phyloP scores from a whole-genome alignment of 2,329 filamentous ascomycete genomes.

The Colletotrichum filicis region DNA sequence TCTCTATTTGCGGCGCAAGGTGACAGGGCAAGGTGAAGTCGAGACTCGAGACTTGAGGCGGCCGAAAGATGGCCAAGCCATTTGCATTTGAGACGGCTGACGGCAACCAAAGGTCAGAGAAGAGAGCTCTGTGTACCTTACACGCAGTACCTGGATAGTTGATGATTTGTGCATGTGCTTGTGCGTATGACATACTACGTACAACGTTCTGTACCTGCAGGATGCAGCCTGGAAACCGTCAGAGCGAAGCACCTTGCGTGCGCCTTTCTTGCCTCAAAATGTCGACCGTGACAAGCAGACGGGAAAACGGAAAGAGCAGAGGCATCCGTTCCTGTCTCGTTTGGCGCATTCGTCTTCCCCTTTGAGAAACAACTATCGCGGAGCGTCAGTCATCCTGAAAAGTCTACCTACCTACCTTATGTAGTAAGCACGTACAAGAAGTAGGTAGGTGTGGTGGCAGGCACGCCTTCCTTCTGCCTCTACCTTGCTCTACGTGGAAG shows the following conservation, averaged over 20 bases:
- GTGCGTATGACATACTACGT: too few relatives aligned
- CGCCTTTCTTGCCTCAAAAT: constrained; percentile 1
- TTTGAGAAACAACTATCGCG: not conserved
- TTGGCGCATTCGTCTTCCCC: not conserved
- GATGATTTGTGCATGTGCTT: too few relatives aligned
- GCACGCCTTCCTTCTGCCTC: not conserved
- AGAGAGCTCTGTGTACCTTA: not conserved
- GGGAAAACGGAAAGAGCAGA: too few relatives aligned
- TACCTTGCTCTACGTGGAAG: not conserved
- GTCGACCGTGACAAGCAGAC: not conserved
- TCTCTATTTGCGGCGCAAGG: not conserved
- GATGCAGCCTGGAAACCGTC: not conserved
- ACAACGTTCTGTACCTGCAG: not conserved
- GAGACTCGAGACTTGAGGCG: not conserved
- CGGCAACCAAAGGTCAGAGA: not conserved
- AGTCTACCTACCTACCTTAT: not conserved
- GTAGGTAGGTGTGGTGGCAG: too few relatives aligned
- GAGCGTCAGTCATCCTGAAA: not conserved
- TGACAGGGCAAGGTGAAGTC: not conserved
- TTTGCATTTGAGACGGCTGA: not conserved
- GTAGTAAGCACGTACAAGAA: too few relatives aligned
- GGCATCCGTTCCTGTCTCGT: not conserved
- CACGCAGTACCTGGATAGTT: too few relatives aligned
- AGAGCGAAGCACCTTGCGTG: not conserved
- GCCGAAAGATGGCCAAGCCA: too few relatives aligned